Base-by-base conservation (phyloP, 2,329 filamentous ascomycete genomes). In the Microascus cirrosus region DNA sequence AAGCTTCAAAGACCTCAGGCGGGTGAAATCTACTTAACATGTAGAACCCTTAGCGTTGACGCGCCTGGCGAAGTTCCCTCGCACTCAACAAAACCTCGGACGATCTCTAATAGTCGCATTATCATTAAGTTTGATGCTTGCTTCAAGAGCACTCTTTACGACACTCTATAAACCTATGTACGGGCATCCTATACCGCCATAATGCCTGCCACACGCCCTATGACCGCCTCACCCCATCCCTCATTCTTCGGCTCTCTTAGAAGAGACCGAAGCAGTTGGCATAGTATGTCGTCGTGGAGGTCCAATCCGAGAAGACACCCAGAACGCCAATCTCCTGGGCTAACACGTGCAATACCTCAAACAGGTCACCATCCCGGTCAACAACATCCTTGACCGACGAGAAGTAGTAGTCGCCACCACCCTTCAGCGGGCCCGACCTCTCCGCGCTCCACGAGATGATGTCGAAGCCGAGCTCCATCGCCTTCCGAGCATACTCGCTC, bases 381-480 rank as follows among this genome's bases (percentile, higher is more conserved):
- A 83, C 78, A 1, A 77, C 69, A 54, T 82, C 76, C 6, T 75
- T 72, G 22, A 86, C 74, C 5, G 77, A 75, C 57, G 71, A 73
- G 63, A 81, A 86, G 69, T 85, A 85, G 60, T 81, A 82, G 12
- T 76, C 75, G 1, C 71, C 73, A 1, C 77, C 77, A 25, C 79
- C 74, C 22, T 74, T 74, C 57, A 87, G 68, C 59, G 82, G 83
- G 0, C 82, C 82, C 0, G 81, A 84, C 34, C 86, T 78, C 70
- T 90, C 86, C 53, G 88, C 76, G 8, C 78, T 82, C 86, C 86
- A 90, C 0, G 84, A 79, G 50, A 89, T 77, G 60, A 89, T 81
- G 54, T 85, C 77, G 51, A 89, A 71, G 0, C 82, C 83, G 7
- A 83, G 77, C 62, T 78, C 72, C 66, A 82, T 83, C 22, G 83